A percentile compares a stretch with the other conserved stretches of the same genome.
These are phyloP conservation scores for Fragaria ananassa DNA, from an alignment of 306 rosid species.

Conservation along the genomic window DNA sequence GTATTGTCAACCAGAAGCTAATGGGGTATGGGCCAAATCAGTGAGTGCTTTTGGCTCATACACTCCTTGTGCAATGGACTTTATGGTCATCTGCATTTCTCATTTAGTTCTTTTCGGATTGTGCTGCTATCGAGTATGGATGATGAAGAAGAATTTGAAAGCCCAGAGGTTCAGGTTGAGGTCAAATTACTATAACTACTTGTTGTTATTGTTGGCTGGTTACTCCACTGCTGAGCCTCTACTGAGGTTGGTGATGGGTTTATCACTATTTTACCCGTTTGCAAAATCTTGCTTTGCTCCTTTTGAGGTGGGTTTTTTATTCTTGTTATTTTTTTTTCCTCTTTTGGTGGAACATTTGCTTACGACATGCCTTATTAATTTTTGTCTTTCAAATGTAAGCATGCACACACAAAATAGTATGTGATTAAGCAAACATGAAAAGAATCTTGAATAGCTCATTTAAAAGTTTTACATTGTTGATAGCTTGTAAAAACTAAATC, in stretches of 20 bases:
- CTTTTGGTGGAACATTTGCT: not conserved
- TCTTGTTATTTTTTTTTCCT: conserved; percentile 7
- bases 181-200: conserved; percentile 57
- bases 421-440: not conserved
- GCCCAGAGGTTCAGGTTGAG: conserved; percentile 52
- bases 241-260: conserved; percentile 49
- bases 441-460: not conserved
- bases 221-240: conserved; percentile 60
- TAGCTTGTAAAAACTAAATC: not conserved
- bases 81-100: conserved; percentile 59
- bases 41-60: conserved; percentile 73
- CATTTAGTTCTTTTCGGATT: conserved; percentile 64
- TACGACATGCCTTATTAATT: not conserved
- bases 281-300: conserved; percentile 54
- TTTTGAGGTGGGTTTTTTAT: conserved; percentile 59
- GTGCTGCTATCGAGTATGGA: conserved; percentile 64
- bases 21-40: conserved; percentile 52
- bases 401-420: not conserved
- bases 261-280: conserved; percentile 51
- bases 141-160: conserved; percentile 41
- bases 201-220: conserved; percentile 49
- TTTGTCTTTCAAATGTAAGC: not conserved
- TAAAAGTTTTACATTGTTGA: not conserved
- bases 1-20: conserved; percentile 67
- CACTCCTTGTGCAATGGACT: conserved; percentile 76